Evolutionary conservation across 2,329 filamentous ascomycete genomes (phyloP), one percentile per base, ranked within the genome.

Genomic region (Aureobasidium leucospermi): DNA sequence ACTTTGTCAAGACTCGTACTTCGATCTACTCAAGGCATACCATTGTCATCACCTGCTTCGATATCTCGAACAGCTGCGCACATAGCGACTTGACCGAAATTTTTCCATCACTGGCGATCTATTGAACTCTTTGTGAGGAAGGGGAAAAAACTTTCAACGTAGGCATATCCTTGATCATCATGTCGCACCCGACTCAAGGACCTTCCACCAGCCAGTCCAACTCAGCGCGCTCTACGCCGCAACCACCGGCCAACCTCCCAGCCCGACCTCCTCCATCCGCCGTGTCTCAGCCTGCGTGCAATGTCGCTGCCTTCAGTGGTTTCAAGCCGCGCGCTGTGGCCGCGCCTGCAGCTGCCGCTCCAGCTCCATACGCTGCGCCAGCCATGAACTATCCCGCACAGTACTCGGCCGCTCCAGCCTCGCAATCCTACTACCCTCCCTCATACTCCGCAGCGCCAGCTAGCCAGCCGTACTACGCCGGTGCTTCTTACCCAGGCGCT

Each of bases 171-270:
- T 60, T 49, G 57, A 78, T 79, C 78, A 80, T 79, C 78, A 93
- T 93, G 89, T 87, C 88, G 76, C 90, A 90, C 82, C 87, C 88
- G 76, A 87, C 86, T 72, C 87, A 88, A 87, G 87, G 89, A 90
- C 88, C 88, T 63, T 62, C 62, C 60, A 62, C 48, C 45, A 59
- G 58, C 59, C 58, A 57, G 46, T 60, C 59, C 61, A 64, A 61
- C 42, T 66, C 62, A 58, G 62, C 57, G 23, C 53, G 57, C 5
- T 61, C 60, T 34, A 61, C 60, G 29, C 56, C 56, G 10, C 56
- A 59, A 13, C 56, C 56, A 11, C 62, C 60, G 36, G 57, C 60
- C 10, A 56, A 51, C 43, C 60, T 58, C 16, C 62, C 60, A n/a
- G 62, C 60, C 9, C 52, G 60, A 34, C 62, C 65, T 64, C 70